phyloP scores from a whole-genome alignment of 768 basidiomycete species.

The Lactarius tabidus region DNA sequence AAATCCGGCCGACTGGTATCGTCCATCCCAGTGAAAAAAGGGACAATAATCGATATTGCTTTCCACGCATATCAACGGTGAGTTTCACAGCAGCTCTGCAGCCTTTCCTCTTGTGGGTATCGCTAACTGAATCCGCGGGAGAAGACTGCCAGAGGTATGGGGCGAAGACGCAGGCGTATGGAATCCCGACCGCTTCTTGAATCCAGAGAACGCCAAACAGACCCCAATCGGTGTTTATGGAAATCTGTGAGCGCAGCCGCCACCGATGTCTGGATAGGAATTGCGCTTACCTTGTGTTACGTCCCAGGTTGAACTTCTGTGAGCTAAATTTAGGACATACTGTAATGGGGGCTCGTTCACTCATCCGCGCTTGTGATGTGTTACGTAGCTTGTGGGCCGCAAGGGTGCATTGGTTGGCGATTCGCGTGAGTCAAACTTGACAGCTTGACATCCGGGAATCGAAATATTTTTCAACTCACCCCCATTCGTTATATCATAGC shows the following conservation, averaged over 20 bases:
- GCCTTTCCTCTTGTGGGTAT: background rate
- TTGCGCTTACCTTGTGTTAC: background rate
- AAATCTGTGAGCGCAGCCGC: slow-evolving; percentile 15
- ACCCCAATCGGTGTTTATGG: slow-evolving; percentile 12
- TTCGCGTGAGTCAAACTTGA: slow-evolving; percentile 13
- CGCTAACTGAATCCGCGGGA: background rate
- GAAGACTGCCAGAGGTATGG: slow-evolving; percentile 19
- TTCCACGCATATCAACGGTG: slow-evolving; percentile 17
- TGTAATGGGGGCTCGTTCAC: background rate
- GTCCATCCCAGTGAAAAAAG: slow-evolving; percentile 19
- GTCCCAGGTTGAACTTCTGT: slow-evolving; percentile 17
- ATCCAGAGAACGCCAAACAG: slow-evolving; percentile 8
- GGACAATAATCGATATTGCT: slow-evolving; percentile 14
- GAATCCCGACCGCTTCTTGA: slow-evolving; percentile 19
- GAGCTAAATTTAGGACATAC: background rate
- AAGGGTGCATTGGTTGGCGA: slow-evolving; percentile 23
- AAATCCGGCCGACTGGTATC: slow-evolving; percentile 15
- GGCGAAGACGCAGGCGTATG: slow-evolving; percentile 19
- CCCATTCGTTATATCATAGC: background rate
- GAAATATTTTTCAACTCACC: background rate
- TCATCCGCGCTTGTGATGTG: background rate
- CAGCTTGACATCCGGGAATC: background rate
- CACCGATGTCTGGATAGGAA: background rate
- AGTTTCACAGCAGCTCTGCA: background rate
- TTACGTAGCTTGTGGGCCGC: slow-evolving; percentile 14